These are phyloP conservation scores for Diaporthe destruens DNA, from an alignment of 2,329 filamentous ascomycete species.

Conservation along the genomic window DNA sequence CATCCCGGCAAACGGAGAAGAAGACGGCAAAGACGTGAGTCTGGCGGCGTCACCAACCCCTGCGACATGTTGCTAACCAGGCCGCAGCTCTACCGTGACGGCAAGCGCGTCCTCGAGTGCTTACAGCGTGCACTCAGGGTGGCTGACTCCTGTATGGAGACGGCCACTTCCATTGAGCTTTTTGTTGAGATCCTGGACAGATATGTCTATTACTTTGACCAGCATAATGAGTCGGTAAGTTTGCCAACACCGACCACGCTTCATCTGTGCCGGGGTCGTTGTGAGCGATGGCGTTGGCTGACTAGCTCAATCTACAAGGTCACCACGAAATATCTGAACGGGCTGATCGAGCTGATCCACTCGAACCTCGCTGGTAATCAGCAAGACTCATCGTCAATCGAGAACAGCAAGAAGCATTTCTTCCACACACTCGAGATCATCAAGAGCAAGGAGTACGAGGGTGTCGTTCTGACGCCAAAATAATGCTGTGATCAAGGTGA, in stretches of 20 bases:
- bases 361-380: conserved; percentile 92
- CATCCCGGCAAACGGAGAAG: conserved; percentile 79
- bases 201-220: conserved; percentile 99
- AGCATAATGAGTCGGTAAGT: conserved; percentile 92
- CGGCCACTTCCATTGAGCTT: conserved; percentile 93
- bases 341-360: conserved; percentile 97
- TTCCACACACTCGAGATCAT: conserved; percentile 96
- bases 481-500: conserved; percentile 45
- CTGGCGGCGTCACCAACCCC: neutral
- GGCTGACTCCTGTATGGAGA: conserved; percentile 99
- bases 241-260: conserved; percentile 9
- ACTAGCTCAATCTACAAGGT: conserved; percentile 61
- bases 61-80: conserved; percentile 1
- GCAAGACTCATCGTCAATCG: conserved; percentile 83
- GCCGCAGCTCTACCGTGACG: conserved; percentile 91
- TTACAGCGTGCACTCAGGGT: conserved; percentile 94
- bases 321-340: conserved; percentile 97
- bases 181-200: conserved; percentile 99
- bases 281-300: neutral
- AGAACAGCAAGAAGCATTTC: conserved; percentile 94
- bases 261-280: neutral
- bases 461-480: conserved; percentile 79
- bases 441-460: conserved; percentile 89
- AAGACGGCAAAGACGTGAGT: conserved; percentile 83
- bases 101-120: conserved; percentile 96